Conservation (phyloP, 805 yeast species). For the Saturnispora gosingensis region DNA sequence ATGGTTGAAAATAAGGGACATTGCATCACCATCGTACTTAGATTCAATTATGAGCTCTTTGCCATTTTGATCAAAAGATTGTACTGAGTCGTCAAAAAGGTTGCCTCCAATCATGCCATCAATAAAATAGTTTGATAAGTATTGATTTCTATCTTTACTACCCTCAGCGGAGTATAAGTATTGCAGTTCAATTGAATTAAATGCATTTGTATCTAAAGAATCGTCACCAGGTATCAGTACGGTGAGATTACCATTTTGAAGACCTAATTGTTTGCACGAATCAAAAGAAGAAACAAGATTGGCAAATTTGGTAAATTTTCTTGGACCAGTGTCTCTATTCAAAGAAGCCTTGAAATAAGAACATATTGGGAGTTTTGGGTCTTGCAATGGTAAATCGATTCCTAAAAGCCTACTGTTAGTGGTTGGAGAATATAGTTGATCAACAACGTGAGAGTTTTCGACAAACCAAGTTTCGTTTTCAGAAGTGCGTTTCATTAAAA, state of each 20-base stretch:
- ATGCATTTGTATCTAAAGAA: conserved; percentile 13
- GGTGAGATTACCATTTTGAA: conserved; percentile 29
- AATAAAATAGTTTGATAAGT: conserved; percentile 30
- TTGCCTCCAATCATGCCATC: conserved; percentile 40
- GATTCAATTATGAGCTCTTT: conserved; percentile 18
- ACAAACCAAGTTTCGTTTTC: conserved; percentile 26
- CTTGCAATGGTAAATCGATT: conserved; percentile 35
- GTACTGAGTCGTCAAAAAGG: conserved; percentile 12
- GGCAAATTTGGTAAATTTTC: conserved; percentile 15
- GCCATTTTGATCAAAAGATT: conserved; percentile 22
- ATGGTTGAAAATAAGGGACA: conserved; percentile 26
- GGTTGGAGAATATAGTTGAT: conserved; percentile 48
- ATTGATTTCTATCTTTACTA: conserved; percentile 17
- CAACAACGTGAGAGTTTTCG: conserved; percentile 39
- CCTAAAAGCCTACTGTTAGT: conserved; percentile 65
- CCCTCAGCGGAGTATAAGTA: conserved; percentile 33
- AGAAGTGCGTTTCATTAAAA: conserved; percentile 23
- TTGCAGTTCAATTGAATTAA: conserved; percentile 35
- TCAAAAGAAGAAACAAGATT: conserved; percentile 13
- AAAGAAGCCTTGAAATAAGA: conserved; percentile 25
- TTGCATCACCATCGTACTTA: conserved; percentile 25
- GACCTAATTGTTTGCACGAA: conserved; percentile 17
- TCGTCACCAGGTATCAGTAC: conserved; percentile 41
- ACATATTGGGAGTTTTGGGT: conserved; percentile 30
- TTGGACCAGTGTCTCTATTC: conserved; percentile 12